Evolutionary conservation across 495 filamentous ascomycete genomes (phyloP), one percentile per base, ranked within the genome.

Genomic region (Aspergillus heteromorphus): DNA sequence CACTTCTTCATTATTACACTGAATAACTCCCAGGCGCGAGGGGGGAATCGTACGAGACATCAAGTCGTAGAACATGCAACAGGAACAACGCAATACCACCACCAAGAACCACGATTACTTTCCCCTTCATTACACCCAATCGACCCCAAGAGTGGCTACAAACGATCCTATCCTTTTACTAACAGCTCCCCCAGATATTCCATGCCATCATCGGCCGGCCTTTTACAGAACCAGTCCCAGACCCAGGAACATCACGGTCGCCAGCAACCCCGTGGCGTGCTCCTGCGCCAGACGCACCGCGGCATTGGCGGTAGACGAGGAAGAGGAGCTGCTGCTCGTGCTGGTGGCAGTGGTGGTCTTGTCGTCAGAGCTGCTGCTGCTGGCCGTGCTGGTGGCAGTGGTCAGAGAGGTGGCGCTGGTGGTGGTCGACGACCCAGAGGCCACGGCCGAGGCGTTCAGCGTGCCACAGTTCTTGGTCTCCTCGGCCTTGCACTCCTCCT

Each of bases 181-280:
- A 38, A 38, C 34, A 4, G 5, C 8, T 7, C 34, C n/a, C n/a
- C 11, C 43, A 27, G 23, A 27, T 5, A 23, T 7, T 13, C 17
- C 8, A 27, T 16, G 11, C 42, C 16, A n/a, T 27, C 20, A 19
- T 18, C 13, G n/a, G n/a, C 49, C 13, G 19, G n/a, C 40, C 54
- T 25, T 55, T 65, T 76, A 82, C 62, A 83, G 64, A 54, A 77
- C 65, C 51, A 83, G 50, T 36, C 78, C 74, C 49, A 81, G 74
- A 42, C 76, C 65, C 43, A 75, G 65, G 42, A 79, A 63, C 60
- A 82, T 54, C 51, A 67, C 74, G 41, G 67, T 74, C 17, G 73
- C 78, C 54, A 83, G 61, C 40, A 78, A 40, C 51, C 73, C 73
- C 49, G 77, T 78, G 21, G 78, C 79, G 61, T 76, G 77, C 16